phyloP scores from a whole-genome alignment of 2,329 filamentous ascomycete genomes.

The Fonsecaea monophora region DNA sequence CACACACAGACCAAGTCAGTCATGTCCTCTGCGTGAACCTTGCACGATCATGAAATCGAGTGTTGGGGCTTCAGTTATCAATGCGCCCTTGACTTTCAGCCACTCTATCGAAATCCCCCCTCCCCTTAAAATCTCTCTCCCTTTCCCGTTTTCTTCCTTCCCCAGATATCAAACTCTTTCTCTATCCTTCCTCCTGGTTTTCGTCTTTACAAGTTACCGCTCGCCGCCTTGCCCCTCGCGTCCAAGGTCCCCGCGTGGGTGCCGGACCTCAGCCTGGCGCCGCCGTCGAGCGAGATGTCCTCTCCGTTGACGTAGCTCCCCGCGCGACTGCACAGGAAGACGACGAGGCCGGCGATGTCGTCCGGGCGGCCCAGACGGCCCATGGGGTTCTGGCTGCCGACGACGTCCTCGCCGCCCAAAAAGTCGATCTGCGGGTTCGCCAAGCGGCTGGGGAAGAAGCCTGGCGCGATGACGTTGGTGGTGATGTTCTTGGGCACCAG shows the following conservation, averaged over 20 bases:
- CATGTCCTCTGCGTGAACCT: background rate
- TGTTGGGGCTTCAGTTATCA: no score
- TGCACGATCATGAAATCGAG: no score
- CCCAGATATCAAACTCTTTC: background rate
- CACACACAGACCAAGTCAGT: no score
- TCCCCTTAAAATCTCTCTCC: background rate
- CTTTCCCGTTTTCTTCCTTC: background rate
- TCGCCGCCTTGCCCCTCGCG: constrained; percentile 1
- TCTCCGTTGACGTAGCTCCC: constrained; percentile 72
- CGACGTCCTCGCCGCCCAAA: constrained; percentile 28
- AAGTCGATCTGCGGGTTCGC: constrained; percentile 31
- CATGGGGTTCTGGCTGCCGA: constrained; percentile 64
- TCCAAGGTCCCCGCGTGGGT: constrained; percentile 15
- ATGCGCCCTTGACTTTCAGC: no score
- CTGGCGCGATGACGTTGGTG: constrained; percentile 49
- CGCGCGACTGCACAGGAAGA: constrained; percentile 72
- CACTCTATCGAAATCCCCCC: background rate
- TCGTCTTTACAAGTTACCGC: constrained; percentile 8
- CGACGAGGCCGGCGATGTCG: constrained; percentile 76
- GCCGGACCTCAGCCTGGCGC: constrained; percentile 41
- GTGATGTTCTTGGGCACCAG: constrained; percentile 50
- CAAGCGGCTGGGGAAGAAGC: constrained; percentile 42
- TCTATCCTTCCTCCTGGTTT: background rate
- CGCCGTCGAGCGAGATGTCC: constrained; percentile 68
- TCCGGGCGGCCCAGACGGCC: constrained; percentile 72